A percentile compares a stretch with the other conserved stretches of the same genome.
Evolutionary conservation across 352 stramenopile species (phyloP).

Genomic region (Elongisporangium undulatum): DNA sequence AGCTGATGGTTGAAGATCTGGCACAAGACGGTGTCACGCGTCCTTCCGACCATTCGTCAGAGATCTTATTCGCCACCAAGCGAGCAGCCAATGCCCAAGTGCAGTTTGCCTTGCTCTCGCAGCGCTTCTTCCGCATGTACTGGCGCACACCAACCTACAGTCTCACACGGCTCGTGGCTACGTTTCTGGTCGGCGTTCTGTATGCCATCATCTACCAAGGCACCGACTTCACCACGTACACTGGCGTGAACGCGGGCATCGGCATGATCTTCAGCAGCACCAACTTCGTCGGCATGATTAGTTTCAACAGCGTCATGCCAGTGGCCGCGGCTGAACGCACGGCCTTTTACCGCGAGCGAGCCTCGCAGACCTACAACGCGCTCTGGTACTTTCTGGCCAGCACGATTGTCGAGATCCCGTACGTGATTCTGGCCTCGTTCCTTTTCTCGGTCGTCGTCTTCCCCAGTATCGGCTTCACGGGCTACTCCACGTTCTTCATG

Average conservation of each 20-base stretch:
- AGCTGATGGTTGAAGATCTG: constrained; percentile 25
- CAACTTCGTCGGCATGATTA: constrained; percentile 54
- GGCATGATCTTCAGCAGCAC: constrained; percentile 62
- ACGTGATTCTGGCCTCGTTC: constrained; percentile 12
- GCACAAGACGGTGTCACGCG: constrained; percentile 19
- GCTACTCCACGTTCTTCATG: constrained; percentile 31
- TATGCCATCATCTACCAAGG: constrained; percentile 33
- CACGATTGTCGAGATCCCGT: constrained; percentile 15
- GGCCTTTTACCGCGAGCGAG: constrained; percentile 49
- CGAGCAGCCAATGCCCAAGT: constrained; percentile 12
- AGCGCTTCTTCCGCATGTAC: too few relatives aligned
- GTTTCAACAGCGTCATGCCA: constrained; percentile 43
- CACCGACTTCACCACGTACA: constrained; percentile 11
- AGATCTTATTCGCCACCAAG: constrained; percentile 21
- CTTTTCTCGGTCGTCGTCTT: constrained; percentile 63
- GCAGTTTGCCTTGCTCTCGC: constrained; percentile 33
- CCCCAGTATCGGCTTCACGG: constrained; percentile 30
- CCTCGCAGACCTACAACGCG: constrained; percentile 3
- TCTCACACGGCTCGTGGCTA: constrained; percentile 46
- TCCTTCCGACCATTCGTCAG: constrained; percentile 6
- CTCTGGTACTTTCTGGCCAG: constrained; percentile 50
- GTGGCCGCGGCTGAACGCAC: constrained; percentile 63
- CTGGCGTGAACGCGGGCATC: constrained; percentile 17
- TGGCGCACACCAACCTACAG: constrained; percentile 80
- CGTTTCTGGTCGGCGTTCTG: too few relatives aligned